These are phyloP conservation scores for Polyporus tsugae DNA, from an alignment of 1,284 basidiomycete species.

Conservation along the genomic window DNA sequence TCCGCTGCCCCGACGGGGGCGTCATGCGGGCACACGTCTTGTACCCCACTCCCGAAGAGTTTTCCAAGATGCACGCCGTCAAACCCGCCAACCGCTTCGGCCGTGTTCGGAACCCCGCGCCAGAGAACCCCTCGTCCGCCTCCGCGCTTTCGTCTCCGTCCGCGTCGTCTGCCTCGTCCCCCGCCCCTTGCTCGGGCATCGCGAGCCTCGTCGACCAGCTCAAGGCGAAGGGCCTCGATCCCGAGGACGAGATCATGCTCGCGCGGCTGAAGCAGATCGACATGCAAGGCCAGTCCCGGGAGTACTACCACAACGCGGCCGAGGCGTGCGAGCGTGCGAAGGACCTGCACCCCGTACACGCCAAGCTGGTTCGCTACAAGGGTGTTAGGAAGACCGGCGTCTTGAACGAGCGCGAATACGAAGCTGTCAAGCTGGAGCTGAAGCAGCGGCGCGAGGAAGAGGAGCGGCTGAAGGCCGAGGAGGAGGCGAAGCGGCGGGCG, in stretches of 20 bases:
- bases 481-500: not conserved
- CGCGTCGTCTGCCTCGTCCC: not conserved
- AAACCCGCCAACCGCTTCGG: slow-evolving; percentile 4
- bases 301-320: slow-evolving; percentile 20
- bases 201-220: slow-evolving; percentile 20
- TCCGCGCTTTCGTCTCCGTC: not conserved
- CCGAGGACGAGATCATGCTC: slow-evolving; percentile 21
- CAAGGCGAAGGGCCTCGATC: slow-evolving; percentile 17
- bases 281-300: slow-evolving; percentile 8
- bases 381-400: not conserved
- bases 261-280: slow-evolving; percentile 12
- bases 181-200: slow-evolving; percentile 10
- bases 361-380: not conserved
- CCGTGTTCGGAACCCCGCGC: not conserved
- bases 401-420: not conserved
- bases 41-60: slow-evolving; percentile 13
- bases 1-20: not conserved
- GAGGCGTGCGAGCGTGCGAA: slow-evolving; percentile 9
- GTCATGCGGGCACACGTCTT: slow-evolving; percentile 1
- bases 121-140: not conserved
- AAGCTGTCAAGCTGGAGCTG: not conserved
- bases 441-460: not conserved
- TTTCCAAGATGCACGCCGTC: slow-evolving; percentile 11
- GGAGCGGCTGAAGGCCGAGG: not conserved
- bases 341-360: not conserved